phyloP scores from a whole-genome alignment of 352 stramenopile species.

The Phytophthora pinifolia region DNA sequence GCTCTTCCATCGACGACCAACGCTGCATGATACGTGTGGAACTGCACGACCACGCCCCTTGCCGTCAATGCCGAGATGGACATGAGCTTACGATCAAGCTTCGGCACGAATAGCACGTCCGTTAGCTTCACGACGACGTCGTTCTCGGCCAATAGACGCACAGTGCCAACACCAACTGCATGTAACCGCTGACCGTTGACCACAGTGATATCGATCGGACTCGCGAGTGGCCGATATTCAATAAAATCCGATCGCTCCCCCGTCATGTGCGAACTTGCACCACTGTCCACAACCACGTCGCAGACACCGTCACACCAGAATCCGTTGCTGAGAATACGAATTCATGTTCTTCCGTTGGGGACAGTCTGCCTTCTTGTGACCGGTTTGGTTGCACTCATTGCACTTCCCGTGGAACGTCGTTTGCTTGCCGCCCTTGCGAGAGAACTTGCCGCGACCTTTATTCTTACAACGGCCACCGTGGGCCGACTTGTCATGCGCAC shows the following conservation, averaged over 20 bases:
- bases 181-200: conserved; percentile 18
- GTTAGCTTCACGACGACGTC: conserved; percentile 19
- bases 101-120: conserved; percentile 23
- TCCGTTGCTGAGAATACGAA: conserved; percentile 11
- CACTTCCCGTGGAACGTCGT: conserved; percentile 1
- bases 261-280: conserved; percentile 29
- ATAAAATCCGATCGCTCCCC: conserved; percentile 12
- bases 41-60: conserved; percentile 2
- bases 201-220: conserved; percentile 11
- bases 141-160: no score
- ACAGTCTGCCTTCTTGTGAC: conserved; percentile 9
- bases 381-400: conserved; percentile 5
- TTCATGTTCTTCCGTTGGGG: conserved; percentile 3
- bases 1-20: background rate
- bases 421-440: background rate
- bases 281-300: conserved; percentile 25
- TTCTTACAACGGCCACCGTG: background rate
- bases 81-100: conserved; percentile 15
- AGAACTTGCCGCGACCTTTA: background rate
- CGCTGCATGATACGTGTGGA: background rate
- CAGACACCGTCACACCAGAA: no score
- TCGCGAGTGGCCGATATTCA: background rate
- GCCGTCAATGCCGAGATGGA: conserved; percentile 10
- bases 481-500: background rate
- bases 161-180: conserved; percentile 9